These are phyloP conservation scores for Striga hermonthica DNA, from an alignment of 305 asterid genomes.

Conservation along the genomic window DNA sequence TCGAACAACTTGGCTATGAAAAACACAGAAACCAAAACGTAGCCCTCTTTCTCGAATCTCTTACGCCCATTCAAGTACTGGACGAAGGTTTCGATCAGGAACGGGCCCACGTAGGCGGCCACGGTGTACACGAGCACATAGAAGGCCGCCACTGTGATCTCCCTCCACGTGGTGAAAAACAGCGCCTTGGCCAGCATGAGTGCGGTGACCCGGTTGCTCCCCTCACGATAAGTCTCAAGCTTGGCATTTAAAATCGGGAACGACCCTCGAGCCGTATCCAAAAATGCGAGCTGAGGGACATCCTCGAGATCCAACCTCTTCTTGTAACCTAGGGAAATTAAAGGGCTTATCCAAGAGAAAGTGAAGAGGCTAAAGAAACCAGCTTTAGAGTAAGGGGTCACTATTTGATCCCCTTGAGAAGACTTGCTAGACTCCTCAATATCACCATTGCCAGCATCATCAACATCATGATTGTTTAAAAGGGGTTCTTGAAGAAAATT, in stretches of 20 bases:
- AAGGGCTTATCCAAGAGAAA: conserved; percentile 78
- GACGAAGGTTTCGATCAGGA: conserved; percentile 66
- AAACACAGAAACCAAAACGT: conserved; percentile 48
- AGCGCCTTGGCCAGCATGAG: conserved; percentile 65
- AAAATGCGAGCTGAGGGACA: conserved; percentile 68
- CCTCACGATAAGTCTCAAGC: conserved; percentile 43
- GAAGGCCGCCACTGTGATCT: conserved; percentile 48
- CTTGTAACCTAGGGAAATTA: conserved; percentile 61
- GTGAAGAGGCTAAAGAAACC: conserved; percentile 50
- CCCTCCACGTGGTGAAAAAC: conserved; percentile 50
- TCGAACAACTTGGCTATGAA: conserved; percentile 59
- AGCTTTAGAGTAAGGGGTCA: conserved; percentile 71
- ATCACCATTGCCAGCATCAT: conserved; percentile 29
- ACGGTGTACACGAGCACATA: conserved; percentile 43
- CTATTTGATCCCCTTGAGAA: conserved; percentile 55
- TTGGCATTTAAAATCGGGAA: conserved; percentile 48
- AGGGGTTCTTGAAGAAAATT: conserved; percentile 57
- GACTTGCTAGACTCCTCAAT: conserved; percentile 33
- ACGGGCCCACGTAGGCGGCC: conserved; percentile 69
- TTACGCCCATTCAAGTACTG: conserved; percentile 55
- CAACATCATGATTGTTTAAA: conserved; percentile 52
- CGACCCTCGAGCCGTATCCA: conserved; percentile 59
- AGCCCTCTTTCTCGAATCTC: conserved; percentile 50
- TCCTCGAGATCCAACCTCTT: conserved; percentile 77
- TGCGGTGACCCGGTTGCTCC: conserved; percentile 46